Evolutionary conservation across 805 yeast genomes (phyloP).

Genomic region (Starmerella gropengiesseri): DNA sequence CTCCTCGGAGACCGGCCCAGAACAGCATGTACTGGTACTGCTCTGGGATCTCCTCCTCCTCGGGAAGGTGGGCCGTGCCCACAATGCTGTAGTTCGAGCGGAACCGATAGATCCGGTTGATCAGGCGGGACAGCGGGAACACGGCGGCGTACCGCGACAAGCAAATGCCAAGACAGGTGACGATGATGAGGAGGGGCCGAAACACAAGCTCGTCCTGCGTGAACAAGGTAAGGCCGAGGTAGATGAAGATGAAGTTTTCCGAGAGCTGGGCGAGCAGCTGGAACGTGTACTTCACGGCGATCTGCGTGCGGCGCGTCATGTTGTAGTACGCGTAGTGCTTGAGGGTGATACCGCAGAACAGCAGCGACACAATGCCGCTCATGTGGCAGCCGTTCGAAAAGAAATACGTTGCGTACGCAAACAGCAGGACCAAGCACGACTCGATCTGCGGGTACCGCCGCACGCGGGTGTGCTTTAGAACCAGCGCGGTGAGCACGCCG

Average conservation of each 20-base stretch:
- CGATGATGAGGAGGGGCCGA: constrained; percentile 83
- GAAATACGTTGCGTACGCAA: constrained; percentile 93
- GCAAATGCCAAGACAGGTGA: constrained; percentile 83
- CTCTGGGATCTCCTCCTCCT: constrained; percentile 72
- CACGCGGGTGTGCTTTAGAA: constrained; percentile 83
- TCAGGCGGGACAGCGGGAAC: constrained; percentile 76
- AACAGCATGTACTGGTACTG: constrained; percentile 97
- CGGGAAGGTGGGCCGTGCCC: constrained; percentile 20
- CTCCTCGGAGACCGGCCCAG: constrained; percentile 99
- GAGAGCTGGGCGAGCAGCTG: constrained; percentile 89
- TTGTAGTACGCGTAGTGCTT: constrained; percentile 95
- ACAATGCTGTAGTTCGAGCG: constrained; percentile 30
- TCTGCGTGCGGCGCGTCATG: constrained; percentile 95
- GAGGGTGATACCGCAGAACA: constrained; percentile 92
- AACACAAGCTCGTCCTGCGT: constrained; percentile 93
- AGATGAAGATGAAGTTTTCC: constrained; percentile 93
- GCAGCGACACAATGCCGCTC: constrained; percentile 93
- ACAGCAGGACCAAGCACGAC: constrained; percentile 77
- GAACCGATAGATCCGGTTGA: constrained; percentile 66
- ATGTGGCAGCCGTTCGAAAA: constrained; percentile 98
- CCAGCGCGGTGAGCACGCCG: constrained; percentile 80
- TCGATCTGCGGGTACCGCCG: constrained; percentile 95
- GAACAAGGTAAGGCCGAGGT: constrained; percentile 84
- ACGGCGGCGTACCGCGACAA: constrained; percentile 95
- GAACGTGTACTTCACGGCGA: constrained; percentile 89